A percentile compares a stretch with the other conserved stretches of the same genome.
phyloP scores from a whole-genome alignment of 495 filamentous ascomycete genomes.

The Aspergillus olivimuriae region DNA sequence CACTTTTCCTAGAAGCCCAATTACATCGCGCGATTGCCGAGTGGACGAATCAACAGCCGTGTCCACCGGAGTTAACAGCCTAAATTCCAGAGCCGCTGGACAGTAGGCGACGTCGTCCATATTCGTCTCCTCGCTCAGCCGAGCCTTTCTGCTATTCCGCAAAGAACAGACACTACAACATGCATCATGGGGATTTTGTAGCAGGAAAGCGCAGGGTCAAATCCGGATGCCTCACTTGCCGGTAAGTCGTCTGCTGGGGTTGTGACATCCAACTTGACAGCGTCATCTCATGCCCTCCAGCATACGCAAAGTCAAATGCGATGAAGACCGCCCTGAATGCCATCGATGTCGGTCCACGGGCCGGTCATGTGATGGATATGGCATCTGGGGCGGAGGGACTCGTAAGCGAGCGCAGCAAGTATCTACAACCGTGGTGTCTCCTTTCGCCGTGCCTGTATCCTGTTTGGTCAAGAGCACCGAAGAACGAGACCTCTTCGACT shows the following conservation, averaged over 20 bases:
- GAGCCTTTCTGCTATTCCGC: not conserved
- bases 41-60: too few relatives aligned
- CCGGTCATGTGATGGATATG: constrained; percentile 53
- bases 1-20: too few relatives aligned
- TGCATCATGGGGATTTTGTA: not conserved
- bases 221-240: constrained; percentile 12
- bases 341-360: constrained; percentile 47
- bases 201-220: constrained; percentile 1
- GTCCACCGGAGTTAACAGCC: too few relatives aligned
- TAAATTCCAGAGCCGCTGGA: too few relatives aligned
- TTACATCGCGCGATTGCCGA: too few relatives aligned
- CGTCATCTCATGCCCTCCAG: constrained; percentile 8
- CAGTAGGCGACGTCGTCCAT: too few relatives aligned
- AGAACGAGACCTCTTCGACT: constrained; percentile 53
- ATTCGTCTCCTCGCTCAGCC: too few relatives aligned
- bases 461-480: constrained; percentile 18
- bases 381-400: constrained; percentile 45
- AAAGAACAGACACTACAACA: constrained; percentile 8
- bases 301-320: constrained; percentile 50
- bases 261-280: not conserved
- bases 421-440: too few relatives aligned
- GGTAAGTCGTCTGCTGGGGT: constrained; percentile 2
- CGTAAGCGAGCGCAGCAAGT: too few relatives aligned
- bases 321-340: constrained; percentile 49
- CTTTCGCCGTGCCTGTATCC: too few relatives aligned